Evolutionary conservation across 805 yeast genomes (phyloP).

Genomic region (Saccharomycopsis lassenensis): DNA sequence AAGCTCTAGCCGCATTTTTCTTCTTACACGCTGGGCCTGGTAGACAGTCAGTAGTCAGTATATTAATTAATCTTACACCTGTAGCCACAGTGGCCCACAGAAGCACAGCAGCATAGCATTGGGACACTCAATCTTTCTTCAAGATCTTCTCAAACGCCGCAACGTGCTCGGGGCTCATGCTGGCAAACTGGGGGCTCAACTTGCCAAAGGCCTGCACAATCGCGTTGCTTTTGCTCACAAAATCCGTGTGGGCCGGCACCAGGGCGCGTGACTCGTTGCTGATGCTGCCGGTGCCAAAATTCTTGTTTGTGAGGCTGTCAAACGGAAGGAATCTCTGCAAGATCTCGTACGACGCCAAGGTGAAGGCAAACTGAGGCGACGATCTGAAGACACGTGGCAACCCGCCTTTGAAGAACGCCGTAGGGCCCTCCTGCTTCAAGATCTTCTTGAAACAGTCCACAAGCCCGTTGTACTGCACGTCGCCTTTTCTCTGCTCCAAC

Average conservation of each 20-base stretch:
- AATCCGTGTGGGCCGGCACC: not conserved
- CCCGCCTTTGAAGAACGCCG: constrained; percentile 93
- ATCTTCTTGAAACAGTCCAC: constrained; percentile 68
- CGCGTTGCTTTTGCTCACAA: not conserved
- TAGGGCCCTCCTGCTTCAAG: constrained; percentile 68
- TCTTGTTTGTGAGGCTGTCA: constrained; percentile 22
- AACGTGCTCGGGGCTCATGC: no score
- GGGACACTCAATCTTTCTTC: no score
- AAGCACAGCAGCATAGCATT: no score
- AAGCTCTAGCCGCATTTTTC: no score
- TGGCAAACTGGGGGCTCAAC: no score
- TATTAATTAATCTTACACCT: no score
- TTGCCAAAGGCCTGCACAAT: no score
- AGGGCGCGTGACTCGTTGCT: no score
- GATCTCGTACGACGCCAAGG: constrained; percentile 92
- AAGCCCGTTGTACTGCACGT: constrained; percentile 66
- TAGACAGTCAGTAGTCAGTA: no score
- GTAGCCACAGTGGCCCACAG: no score
- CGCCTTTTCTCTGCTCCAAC: constrained; percentile 68
- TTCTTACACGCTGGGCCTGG: no score
- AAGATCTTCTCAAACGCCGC: no score
- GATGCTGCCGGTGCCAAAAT: constrained; percentile 2
- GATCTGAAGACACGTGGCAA: constrained; percentile 90
- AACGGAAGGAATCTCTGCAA: constrained; percentile 73
- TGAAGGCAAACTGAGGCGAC: constrained; percentile 96